Evolutionary conservation across 305 asterid genomes (phyloP).

Genomic region (Solanum aculeatissimum): DNA sequence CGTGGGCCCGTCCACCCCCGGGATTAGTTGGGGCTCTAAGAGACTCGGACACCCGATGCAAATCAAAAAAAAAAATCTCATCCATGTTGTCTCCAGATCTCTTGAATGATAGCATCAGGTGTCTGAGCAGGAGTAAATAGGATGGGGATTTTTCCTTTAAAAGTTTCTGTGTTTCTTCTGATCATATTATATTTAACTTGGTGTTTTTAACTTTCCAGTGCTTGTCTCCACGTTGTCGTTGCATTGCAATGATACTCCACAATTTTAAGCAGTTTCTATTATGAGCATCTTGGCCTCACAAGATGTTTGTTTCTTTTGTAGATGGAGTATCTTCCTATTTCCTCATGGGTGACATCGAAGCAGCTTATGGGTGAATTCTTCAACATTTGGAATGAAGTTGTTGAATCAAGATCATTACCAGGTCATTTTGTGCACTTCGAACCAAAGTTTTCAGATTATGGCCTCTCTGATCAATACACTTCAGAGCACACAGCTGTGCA

Average conservation of each 20-base stretch:
- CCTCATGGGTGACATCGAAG: slow-evolving; percentile 80
- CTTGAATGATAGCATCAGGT: too few relatives aligned
- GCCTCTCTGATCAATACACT: slow-evolving; percentile 59
- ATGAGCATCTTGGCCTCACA: not conserved
- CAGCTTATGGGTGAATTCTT: slow-evolving; percentile 72
- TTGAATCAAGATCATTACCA: slow-evolving; percentile 55
- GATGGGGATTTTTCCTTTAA: too few relatives aligned
- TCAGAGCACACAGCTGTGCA: slow-evolving; percentile 78
- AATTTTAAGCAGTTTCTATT: not conserved
- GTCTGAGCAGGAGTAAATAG: not conserved
- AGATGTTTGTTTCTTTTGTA: not conserved
- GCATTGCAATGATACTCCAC: not conserved
- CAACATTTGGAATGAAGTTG: slow-evolving; percentile 73
- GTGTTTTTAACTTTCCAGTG: not conserved
- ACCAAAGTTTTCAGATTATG: slow-evolving; percentile 66
- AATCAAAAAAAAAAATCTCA: too few relatives aligned
- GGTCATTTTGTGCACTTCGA: slow-evolving; percentile 87
- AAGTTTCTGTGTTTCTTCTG: slow-evolving; percentile 20
- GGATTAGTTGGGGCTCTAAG: too few relatives aligned
- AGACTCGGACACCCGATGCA: too few relatives aligned
- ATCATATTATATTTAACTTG: not conserved
- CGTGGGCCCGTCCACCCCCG: too few relatives aligned
- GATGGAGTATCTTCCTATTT: slow-evolving; percentile 1
- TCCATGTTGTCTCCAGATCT: too few relatives aligned
- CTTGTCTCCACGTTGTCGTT: not conserved